Conservation (phyloP, 2,329 filamentous ascomycete genomes). For the Arthrobotrys sphaeroides region DNA sequence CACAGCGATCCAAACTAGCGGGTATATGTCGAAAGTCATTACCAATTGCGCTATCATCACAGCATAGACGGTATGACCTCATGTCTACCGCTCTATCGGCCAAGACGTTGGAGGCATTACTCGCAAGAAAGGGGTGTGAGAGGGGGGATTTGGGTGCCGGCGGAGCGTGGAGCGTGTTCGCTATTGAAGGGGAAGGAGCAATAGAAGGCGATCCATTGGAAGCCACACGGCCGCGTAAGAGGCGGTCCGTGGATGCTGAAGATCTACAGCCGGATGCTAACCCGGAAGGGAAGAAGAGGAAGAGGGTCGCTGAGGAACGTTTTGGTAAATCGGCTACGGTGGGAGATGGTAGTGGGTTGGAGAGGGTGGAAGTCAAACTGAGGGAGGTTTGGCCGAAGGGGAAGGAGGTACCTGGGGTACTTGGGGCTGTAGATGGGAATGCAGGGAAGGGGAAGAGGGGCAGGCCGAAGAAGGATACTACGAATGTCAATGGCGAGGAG, state of each 20-base stretch:
- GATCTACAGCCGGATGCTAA: constrained; percentile 55
- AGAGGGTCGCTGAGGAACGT: constrained; percentile 72
- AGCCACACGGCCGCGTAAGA: constrained; percentile 58
- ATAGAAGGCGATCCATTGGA: constrained; percentile 65
- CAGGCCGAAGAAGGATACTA: constrained; percentile 30
- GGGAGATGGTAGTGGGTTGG: constrained; percentile 70
- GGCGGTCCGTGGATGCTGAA: constrained; percentile 63
- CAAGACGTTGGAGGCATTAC: constrained; percentile 74
- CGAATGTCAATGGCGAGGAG: constrained; percentile 41
- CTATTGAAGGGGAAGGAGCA: constrained; percentile 69
- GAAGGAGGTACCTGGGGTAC: constrained; percentile 12
- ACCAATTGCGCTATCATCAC: constrained; percentile 80
- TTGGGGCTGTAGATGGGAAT: constrained; percentile 16
- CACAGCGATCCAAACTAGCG: constrained; percentile 67
- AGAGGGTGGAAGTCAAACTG: constrained; percentile 70
- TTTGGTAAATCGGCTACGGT: constrained; percentile 72
- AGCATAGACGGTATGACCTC: constrained; percentile 76
- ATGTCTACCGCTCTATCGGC: constrained; percentile 74
- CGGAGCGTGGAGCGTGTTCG: constrained; percentile 83
- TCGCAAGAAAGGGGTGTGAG: constrained; percentile 74
- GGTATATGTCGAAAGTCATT: constrained; percentile 79
- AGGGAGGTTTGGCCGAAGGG: constrained; percentile 68
- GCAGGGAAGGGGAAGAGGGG: constrained; percentile 36
- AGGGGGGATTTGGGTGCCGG: constrained; percentile 74
- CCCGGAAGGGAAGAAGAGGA: constrained; percentile 65